A percentile compares a stretch with the other conserved stretches of the same genome.
Conservation (phyloP, 805 yeast species). For the Kazachstania psychrophila region DNA sequence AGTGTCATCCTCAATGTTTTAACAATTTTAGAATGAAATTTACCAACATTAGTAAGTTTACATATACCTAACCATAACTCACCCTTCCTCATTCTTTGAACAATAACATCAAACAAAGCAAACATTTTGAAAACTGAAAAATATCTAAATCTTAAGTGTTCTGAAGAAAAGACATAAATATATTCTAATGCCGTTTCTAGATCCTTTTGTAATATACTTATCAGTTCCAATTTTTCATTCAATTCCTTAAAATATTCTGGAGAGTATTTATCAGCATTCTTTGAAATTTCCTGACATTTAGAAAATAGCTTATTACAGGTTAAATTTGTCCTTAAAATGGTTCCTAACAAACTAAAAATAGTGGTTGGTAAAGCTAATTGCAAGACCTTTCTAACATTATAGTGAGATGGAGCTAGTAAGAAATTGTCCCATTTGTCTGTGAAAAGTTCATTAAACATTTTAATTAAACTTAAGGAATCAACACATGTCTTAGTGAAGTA, state of each 20-base stretch:
- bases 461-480: slow-evolving; percentile 14
- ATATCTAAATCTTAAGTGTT: slow-evolving; percentile 23
- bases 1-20: slow-evolving; percentile 20
- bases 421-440: slow-evolving; percentile 14
- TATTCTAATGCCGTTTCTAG: slow-evolving; percentile 20
- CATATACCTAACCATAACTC: slow-evolving; percentile 20
- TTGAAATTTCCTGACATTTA: slow-evolving; percentile 11
- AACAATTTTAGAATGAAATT: slow-evolving; percentile 16
- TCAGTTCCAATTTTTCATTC: slow-evolving; percentile 13
- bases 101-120: slow-evolving; percentile 24
- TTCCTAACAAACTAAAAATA: slow-evolving; percentile 19
- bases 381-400: slow-evolving; percentile 19
- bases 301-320: slow-evolving; percentile 15
- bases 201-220: slow-evolving; percentile 18
- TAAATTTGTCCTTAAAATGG: slow-evolving; percentile 21
- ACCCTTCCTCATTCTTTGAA: slow-evolving; percentile 24
- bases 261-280: background rate
- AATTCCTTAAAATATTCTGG: slow-evolving; percentile 2
- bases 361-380: slow-evolving; percentile 24
- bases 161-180: slow-evolving; percentile 19
- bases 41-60: slow-evolving; percentile 12
- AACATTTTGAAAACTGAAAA: slow-evolving; percentile 27
- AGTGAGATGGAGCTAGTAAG: slow-evolving; percentile 15
- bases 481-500: slow-evolving; percentile 17
- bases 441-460: slow-evolving; percentile 19